These are phyloP conservation scores for Cryphonectria parasitica DNA, from an alignment of 2,329 filamentous ascomycete species.

Conservation along the genomic window DNA sequence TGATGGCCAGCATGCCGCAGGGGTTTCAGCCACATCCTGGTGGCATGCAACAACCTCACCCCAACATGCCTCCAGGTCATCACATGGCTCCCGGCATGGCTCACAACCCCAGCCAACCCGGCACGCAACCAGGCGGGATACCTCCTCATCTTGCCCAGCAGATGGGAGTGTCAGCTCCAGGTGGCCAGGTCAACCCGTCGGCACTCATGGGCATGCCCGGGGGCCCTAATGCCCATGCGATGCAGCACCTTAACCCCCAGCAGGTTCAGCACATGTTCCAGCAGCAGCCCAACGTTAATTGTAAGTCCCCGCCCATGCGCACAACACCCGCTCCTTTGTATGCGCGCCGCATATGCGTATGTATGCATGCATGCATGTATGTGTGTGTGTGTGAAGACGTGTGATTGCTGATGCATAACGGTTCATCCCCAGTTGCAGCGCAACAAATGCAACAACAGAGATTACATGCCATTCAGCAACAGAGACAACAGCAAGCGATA, in stretches of 20 bases:
- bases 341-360: too few species aligned
- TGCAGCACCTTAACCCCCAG: slow-evolving; percentile 70
- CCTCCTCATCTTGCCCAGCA: slow-evolving; percentile 70
- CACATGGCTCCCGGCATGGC: slow-evolving; percentile 66
- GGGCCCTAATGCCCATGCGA: slow-evolving; percentile 69
- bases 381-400: slow-evolving; percentile 1
- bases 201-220: slow-evolving; percentile 81
- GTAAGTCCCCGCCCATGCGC: slow-evolving; percentile 35
- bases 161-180: slow-evolving; percentile 73
- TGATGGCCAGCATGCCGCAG: slow-evolving; percentile 73
- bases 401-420: slow-evolving; percentile 1
- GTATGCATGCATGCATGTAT: background rate
- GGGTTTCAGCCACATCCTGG: slow-evolving; percentile 70
- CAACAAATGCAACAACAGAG: slow-evolving; percentile 59
- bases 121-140: slow-evolving; percentile 66
- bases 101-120: slow-evolving; percentile 72
- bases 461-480: slow-evolving; percentile 53
- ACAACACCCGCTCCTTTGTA: background rate
- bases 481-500: slow-evolving; percentile 57
- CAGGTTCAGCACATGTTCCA: slow-evolving; percentile 61
- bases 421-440: slow-evolving; percentile 33
- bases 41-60: slow-evolving; percentile 68
- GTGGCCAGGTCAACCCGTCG: slow-evolving; percentile 72
- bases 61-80: slow-evolving; percentile 68
- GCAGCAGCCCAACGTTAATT: slow-evolving; percentile 50